Base-by-base conservation (phyloP, 495 filamentous ascomycete genomes). In the Darksidea phi region DNA sequence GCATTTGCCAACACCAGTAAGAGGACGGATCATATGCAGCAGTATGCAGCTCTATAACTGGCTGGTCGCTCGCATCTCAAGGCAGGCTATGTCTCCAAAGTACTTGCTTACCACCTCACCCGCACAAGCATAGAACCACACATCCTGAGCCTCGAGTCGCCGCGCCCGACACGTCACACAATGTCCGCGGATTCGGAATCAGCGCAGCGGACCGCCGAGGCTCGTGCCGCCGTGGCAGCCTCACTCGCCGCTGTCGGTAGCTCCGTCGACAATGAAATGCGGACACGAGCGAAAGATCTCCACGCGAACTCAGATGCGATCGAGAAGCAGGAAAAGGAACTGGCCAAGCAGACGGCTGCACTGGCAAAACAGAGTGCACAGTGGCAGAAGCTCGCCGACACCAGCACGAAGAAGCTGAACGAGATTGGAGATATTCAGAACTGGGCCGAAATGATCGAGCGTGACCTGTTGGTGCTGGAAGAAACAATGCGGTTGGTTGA, bases 371-470 rank as follows among this genome's bases (percentile, higher is more conserved):
- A 93, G 72, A 91, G 84, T 61, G 84, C 85, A 52, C 80, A 84
- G 74, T 83, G 87, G 73, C 78, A 80, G 66, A 85, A 82, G 67
- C 70, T 93, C 37, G 87, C 84, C 13, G 83, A 85, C 63, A 79
- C 84, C 66, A 85, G 86, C 48, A 79, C 85, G 51, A 80, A 82
- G 43, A 85, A 84, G 70, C 74, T 98, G 48, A 96, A 96, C 77
- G 90, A 95, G 81, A 82, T 96, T 67, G 94, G 94, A 26, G 90
- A 97, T 71, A 84, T 97, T 73, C 94, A 97, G 82, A 96, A 96
- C 72, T 97, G 92, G 92, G 93, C 93, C 41, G 94, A 98, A 83
- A 82, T 95, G 79, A 79, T 97, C 67, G 94, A 98, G 80, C 74
- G 89, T 72, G 93, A 97, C 76, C 82, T 98, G 62, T 70, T 91